Conservation (phyloP, 805 yeast genomes). For the Suhomyces tanzawaensis region DNA sequence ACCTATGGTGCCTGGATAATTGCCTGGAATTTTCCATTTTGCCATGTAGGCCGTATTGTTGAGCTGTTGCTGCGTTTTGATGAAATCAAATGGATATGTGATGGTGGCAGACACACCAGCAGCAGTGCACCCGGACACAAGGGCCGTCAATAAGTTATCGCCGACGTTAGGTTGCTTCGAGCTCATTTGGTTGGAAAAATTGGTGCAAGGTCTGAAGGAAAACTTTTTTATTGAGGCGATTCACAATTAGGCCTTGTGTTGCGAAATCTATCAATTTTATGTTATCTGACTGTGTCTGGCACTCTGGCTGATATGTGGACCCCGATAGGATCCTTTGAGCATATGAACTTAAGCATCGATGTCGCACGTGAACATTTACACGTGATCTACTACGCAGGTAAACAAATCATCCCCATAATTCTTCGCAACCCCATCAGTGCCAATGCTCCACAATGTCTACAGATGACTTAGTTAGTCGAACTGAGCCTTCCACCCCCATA, state of each 20-base stretch:
- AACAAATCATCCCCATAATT: neutral
- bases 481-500: slow-evolving; percentile 21
- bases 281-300: no score
- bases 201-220: no score
- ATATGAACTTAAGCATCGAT: no score
- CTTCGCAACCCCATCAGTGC: neutral
- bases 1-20: slow-evolving; percentile 29
- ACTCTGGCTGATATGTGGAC: no score
- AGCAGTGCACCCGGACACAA: slow-evolving; percentile 59
- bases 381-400: neutral
- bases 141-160: slow-evolving; percentile 52
- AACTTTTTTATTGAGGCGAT: no score
- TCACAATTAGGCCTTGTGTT: no score
- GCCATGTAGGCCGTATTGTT: slow-evolving; percentile 41
- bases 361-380: neutral
- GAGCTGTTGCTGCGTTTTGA: slow-evolving; percentile 64
- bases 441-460: no score
- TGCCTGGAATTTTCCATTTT: slow-evolving; percentile 35
- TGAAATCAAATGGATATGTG: slow-evolving; percentile 70
- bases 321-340: no score
- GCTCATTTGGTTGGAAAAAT: no score
- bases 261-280: no score
- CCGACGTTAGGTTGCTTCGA: slow-evolving; percentile 1
- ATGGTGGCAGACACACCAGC: slow-evolving; percentile 60
- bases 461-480: slow-evolving; percentile 1